phyloP scores from a whole-genome alignment of 352 stramenopile species.

The Phytopythium mirpurense region DNA sequence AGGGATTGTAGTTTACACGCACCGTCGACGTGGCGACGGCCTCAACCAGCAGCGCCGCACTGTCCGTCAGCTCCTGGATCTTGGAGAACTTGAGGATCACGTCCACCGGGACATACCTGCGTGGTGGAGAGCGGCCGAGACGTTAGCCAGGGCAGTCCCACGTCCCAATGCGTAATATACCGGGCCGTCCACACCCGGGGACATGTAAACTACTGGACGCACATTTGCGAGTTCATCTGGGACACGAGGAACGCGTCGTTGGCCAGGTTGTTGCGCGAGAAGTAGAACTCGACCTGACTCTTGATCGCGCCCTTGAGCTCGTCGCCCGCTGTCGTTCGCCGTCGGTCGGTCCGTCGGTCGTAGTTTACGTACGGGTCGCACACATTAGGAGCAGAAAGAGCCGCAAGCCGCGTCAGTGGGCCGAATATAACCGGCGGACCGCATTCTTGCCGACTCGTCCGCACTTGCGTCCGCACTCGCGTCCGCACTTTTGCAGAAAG shows the following conservation, averaged over 20 bases:
- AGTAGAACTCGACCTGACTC: slow-evolving; percentile 91
- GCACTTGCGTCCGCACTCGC: too few relatives aligned
- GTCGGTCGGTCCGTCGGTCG: too few relatives aligned
- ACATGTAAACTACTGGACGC: slow-evolving; percentile 8
- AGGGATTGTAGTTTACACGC: too few relatives aligned
- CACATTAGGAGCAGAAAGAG: not conserved
- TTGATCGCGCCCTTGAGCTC: slow-evolving; percentile 80
- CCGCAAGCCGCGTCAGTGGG: not conserved
- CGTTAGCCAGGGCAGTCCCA: too few relatives aligned
- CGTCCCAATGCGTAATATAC: too few relatives aligned
- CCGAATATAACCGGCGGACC: not conserved
- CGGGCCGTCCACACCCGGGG: too few relatives aligned
- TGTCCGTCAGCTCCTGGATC: slow-evolving; percentile 79
- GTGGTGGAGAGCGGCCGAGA: too few relatives aligned
- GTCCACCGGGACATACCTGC: slow-evolving; percentile 81
- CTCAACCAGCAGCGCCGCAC: slow-evolving; percentile 55
- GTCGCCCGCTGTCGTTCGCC: slow-evolving; percentile 31
- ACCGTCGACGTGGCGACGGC: slow-evolving; percentile 69
- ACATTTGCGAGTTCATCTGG: slow-evolving; percentile 90
- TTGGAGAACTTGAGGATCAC: slow-evolving; percentile 82
- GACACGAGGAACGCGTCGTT: slow-evolving; percentile 86
- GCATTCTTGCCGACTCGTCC: too few relatives aligned
- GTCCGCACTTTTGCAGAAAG: not conserved
- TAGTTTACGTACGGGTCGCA: not conserved
- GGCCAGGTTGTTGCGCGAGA: slow-evolving; percentile 82